Percentiles rank a stretch among this genome's conserved stretches.
Conservation (phyloP, 768 basidiomycete species). For the Rubroboletus pulcherrimus region DNA sequence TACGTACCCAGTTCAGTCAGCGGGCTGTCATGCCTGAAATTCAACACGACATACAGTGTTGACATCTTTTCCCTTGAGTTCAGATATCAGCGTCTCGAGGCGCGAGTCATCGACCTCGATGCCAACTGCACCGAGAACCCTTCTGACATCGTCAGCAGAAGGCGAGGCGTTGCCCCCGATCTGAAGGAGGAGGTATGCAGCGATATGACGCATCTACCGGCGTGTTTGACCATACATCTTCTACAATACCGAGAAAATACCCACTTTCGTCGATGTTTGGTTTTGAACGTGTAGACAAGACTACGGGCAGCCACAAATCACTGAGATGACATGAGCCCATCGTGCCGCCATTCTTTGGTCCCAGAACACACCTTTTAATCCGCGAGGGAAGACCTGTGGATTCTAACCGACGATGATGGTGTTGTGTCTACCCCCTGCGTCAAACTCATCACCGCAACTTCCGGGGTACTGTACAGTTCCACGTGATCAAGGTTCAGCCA, state of each 20-base stretch:
- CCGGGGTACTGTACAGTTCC: conserved; percentile 58
- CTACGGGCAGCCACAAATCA: conserved; percentile 90
- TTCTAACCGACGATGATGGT: conserved; percentile 70
- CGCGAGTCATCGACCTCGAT: conserved; percentile 84
- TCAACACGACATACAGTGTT: conserved; percentile 54
- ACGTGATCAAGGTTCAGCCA: conserved; percentile 43
- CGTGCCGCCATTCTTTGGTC: neutral
- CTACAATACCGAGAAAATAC: conserved; percentile 10
- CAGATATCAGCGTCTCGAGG: conserved; percentile 77
- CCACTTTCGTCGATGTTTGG: conserved; percentile 42
- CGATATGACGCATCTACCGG: conserved; percentile 82
- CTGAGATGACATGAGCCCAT: conserved; percentile 36
- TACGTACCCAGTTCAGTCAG: conserved; percentile 26
- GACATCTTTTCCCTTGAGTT: conserved; percentile 88
- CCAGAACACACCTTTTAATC: conserved; percentile 69
- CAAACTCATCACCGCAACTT: conserved; percentile 13
- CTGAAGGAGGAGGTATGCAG: conserved; percentile 96
- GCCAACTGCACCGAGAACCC: conserved; percentile 80
- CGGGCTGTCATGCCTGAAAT: neutral
- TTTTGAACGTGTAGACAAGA: conserved; percentile 31
- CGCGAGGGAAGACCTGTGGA: conserved; percentile 89
- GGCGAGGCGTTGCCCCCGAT: conserved; percentile 89
- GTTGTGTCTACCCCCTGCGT: conserved; percentile 3
- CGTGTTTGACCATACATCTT: neutral
- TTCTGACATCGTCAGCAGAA: conserved; percentile 82